A percentile compares a stretch with the other conserved stretches of the same genome.
Conservation (phyloP, 306 rosid species). For the Rosa lucieae region DNA sequence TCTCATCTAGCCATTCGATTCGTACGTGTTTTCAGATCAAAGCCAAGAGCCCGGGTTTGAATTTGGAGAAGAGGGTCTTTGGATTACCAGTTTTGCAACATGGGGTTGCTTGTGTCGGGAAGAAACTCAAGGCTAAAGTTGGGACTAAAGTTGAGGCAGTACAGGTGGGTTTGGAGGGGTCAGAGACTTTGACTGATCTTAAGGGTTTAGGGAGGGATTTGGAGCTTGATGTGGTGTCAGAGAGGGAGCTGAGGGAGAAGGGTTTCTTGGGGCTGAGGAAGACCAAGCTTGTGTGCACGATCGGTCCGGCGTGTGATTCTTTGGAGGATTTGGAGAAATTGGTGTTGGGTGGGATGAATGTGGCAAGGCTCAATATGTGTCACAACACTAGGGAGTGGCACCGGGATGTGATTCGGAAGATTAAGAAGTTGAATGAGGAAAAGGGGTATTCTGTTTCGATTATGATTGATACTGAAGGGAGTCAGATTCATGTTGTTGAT, state of each 20-base stretch:
- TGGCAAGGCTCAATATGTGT: slow-evolving; percentile 91
- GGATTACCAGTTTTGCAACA: slow-evolving; percentile 19
- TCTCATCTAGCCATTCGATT: slow-evolving; percentile 33
- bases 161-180: slow-evolving; percentile 45
- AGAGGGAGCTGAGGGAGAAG: slow-evolving; percentile 65
- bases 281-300: slow-evolving; percentile 84
- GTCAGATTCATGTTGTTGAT: slow-evolving; percentile 85
- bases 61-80: slow-evolving; percentile 30
- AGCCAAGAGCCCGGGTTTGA: slow-evolving; percentile 22
- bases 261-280: slow-evolving; percentile 83
- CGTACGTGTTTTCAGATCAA: slow-evolving; percentile 17
- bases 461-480: slow-evolving; percentile 93
- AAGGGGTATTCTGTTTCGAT: slow-evolving; percentile 69
- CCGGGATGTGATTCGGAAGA: slow-evolving; percentile 60
- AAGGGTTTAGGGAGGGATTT: slow-evolving; percentile 40
- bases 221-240: slow-evolving; percentile 72
- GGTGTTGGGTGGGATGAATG: slow-evolving; percentile 84
- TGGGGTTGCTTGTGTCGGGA: slow-evolving; percentile 26
- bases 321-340: slow-evolving; percentile 72
- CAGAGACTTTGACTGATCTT: slow-evolving; percentile 25
- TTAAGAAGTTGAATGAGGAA: slow-evolving; percentile 69
- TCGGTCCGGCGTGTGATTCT: slow-evolving; percentile 74
- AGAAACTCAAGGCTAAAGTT: slow-evolving; percentile 37
- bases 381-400: slow-evolving; percentile 87
- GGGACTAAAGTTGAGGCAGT: slow-evolving; percentile 47